Evolutionary conservation across 2,329 filamentous ascomycete genomes (phyloP).

Genomic region (Cladosporium colombiae): DNA sequence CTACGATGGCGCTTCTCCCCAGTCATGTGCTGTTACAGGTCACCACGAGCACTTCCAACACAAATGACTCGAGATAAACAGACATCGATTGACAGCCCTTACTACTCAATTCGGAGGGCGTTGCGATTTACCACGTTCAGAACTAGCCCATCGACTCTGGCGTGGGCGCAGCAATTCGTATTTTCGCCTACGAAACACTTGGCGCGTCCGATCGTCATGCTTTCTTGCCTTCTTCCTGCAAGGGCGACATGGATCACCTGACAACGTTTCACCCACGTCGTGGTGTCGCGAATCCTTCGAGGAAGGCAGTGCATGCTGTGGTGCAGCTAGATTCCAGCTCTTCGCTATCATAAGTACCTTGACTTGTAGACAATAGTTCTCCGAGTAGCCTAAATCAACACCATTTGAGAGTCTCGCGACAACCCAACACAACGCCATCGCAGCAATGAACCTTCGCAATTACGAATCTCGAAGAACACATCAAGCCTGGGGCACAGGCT

Average conservation of each 20-base stretch:
- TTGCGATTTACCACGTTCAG: background rate
- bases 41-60: background rate
- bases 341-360: background rate
- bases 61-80: background rate
- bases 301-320: slow-evolving; percentile 7
- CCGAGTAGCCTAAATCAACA: background rate
- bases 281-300: slow-evolving; percentile 13
- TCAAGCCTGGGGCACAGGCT: slow-evolving; percentile 17
- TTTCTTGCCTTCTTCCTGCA: slow-evolving; percentile 5
- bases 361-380: background rate
- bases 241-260: slow-evolving; percentile 6
- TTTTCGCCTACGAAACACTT: slow-evolving; percentile 4
- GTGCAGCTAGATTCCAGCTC: background rate
- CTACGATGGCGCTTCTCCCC: background rate
- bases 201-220: slow-evolving; percentile 7
- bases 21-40: background rate
- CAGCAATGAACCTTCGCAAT: slow-evolving; percentile 16
- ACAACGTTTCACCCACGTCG: background rate
- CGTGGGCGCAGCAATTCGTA: background rate
- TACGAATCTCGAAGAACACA: slow-evolving; percentile 16
- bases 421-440: background rate
- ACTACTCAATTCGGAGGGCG: background rate
- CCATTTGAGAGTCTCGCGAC: background rate
- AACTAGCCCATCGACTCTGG: background rate
- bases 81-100: background rate